A percentile compares a stretch with the other conserved stretches of the same genome.
These are phyloP conservation scores for Cardamine chenopodiifolia DNA, from an alignment of 345 rosid species.

Conservation along the genomic window DNA sequence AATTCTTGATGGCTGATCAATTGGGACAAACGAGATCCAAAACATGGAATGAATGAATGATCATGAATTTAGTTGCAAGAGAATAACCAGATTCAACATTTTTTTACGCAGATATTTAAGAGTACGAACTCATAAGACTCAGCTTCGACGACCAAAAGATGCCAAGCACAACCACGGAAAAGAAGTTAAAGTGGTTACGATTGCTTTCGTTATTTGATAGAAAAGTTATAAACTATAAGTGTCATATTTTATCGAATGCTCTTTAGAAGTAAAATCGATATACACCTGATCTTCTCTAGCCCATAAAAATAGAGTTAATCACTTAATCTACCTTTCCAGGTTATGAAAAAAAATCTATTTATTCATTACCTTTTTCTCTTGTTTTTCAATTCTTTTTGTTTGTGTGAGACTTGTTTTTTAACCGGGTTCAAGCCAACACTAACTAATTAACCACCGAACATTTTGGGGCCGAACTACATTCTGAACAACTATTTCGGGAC, in stretches of 20 bases:
- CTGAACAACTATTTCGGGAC: neutral
- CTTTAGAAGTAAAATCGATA: neutral
- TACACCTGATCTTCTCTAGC: neutral
- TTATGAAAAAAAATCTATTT: no score
- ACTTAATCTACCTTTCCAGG: neutral
- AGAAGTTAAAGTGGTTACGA: slow-evolving; percentile 19
- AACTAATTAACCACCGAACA: neutral
- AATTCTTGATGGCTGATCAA: slow-evolving; percentile 4
- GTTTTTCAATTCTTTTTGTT: neutral
- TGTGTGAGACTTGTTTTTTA: neutral
- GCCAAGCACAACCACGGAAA: neutral
- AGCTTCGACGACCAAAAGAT: slow-evolving; percentile 9
- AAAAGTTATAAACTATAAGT: neutral
- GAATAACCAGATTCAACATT: neutral
- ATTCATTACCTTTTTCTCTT: no score
- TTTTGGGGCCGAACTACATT: neutral
- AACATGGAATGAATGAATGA: neutral
- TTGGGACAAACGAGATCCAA: neutral
- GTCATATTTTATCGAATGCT: neutral
- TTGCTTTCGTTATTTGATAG: neutral
- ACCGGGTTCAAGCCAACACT: neutral
- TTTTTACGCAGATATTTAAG: neutral
- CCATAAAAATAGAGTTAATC: neutral
- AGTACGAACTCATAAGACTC: neutral
- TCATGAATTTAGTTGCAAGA: neutral